Base-by-base conservation (phyloP, 345 rosid species). In the Cardiospermum halicacabum region DNA sequence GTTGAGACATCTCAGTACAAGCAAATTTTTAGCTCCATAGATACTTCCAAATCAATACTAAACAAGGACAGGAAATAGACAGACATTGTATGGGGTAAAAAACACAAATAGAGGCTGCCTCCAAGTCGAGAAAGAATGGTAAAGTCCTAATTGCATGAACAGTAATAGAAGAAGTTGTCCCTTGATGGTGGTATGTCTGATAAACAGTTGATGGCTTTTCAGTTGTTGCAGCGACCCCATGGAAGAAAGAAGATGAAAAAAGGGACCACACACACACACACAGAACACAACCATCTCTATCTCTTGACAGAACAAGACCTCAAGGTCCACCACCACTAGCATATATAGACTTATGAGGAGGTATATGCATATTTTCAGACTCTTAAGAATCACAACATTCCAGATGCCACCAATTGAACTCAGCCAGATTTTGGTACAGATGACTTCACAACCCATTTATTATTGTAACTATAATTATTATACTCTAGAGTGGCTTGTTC, bases 301-400 rank as follows among this genome's bases (percentile, higher is more conserved):
- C 65, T 70, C 65, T 30, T 58, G 57, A 62, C 27, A 49, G 31
- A 56, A 53, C 75, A 51, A 62, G 56, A 48, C 72, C 39, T 4
- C 7, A 70, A 42, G 73, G 76, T 65, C 74, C 76, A 60, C 72
- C 42, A 66, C 22, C 69, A 65, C 56, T 26, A 28, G 19, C 26
- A 53, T 59, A 50, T 5, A 13, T 7, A 3, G 4, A 9, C 56
- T 12, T 21, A 54, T 21, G 27, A 54, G 60, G 58, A 13, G 28
- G 25, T 53, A 25, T 39, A 60, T 70, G 76, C 51, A 74, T 64
- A 39, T 64, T 57, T 34, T 60, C 34, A 13, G 0, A 4, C 75
- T 22, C 16, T 16, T 4, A 12, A 48, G 36, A 55, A 64, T 64
- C 69, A 56, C 50, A 47, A 48, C 40, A 42, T 32, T 59, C 19